Evolutionary conservation across 139 green algal genomes (phyloP).

Genomic region (Micractinium sp.): DNA sequence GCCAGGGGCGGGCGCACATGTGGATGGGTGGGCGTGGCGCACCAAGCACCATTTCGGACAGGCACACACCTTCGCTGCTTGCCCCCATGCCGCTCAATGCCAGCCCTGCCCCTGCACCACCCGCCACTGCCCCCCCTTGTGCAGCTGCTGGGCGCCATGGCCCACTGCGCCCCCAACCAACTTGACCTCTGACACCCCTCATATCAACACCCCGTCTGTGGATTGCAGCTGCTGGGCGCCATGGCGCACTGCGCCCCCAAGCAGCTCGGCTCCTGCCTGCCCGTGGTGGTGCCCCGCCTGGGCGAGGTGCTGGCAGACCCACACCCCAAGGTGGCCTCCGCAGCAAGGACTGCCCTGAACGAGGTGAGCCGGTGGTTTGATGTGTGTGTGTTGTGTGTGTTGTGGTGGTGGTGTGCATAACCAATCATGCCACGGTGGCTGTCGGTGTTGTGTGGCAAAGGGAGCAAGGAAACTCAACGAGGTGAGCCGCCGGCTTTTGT

Average conservation of each 20-base stretch:
- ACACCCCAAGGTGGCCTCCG: conserved; percentile 90
- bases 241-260: conserved; percentile 97
- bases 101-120: neutral
- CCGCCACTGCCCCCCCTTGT: conserved; percentile 51
- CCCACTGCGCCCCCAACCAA: conserved; percentile 95
- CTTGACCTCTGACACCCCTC: conserved; percentile 87
- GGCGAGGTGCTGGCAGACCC: conserved; percentile 82
- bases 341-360: conserved; percentile 82
- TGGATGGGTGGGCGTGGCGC: no score
- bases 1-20: no score
- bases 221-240: conserved; percentile 94
- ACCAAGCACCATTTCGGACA: no score
- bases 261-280: conserved; percentile 93
- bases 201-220: no score
- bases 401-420: no score
- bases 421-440: no score
- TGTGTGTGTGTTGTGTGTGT: neutral
- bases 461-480: no score
- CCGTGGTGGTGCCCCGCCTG: conserved; percentile 92
- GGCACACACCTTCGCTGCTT: neutral
- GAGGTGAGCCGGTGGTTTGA: conserved; percentile 58
- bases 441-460: no score
- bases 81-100: neutral
- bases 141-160: conserved; percentile 95
- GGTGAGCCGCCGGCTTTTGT: conserved; percentile 40